Conservation (phyloP, 2,329 filamentous ascomycete species). For the Fusarium sp. region DNA sequence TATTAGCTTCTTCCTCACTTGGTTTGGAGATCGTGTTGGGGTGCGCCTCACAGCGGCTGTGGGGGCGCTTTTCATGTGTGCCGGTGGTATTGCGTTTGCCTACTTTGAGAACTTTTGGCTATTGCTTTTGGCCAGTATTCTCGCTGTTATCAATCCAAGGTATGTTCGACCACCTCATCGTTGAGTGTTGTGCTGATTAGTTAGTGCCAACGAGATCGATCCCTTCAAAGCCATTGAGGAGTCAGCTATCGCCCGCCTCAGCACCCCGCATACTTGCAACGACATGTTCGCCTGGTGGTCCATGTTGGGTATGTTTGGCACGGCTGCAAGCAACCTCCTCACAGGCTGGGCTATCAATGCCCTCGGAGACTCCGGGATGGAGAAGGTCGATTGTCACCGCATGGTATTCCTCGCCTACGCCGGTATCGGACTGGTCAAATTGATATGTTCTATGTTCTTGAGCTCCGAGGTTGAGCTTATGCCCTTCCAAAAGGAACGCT, state of each 20-base stretch:
- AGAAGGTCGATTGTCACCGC: conserved; percentile 28
- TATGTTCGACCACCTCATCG: not conserved
- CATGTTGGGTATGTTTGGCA: conserved; percentile 45
- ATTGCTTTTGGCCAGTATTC: conserved; percentile 34
- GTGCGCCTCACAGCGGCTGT: conserved; percentile 31
- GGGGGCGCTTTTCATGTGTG: conserved; percentile 37
- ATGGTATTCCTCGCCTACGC: conserved; percentile 39
- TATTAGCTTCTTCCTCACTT: conserved; percentile 43
- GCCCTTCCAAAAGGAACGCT: conserved; percentile 19
- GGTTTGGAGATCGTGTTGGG: conserved; percentile 37
- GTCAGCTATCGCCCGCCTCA: conserved; percentile 39
- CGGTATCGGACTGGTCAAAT: conserved; percentile 30
- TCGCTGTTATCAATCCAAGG: conserved; percentile 43
- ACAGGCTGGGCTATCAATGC: conserved; percentile 40
- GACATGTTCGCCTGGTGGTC: conserved; percentile 46
- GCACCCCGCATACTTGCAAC: conserved; percentile 39
- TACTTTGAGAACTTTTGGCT: conserved; percentile 42
- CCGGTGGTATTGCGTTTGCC: conserved; percentile 35
- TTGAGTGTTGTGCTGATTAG: not conserved
- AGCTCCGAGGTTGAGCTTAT: conserved; percentile 31
- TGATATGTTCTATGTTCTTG: conserved; percentile 31
- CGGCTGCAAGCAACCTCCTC: conserved; percentile 37
- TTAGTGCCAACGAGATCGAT: conserved; percentile 44
- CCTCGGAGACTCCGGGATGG: conserved; percentile 20
- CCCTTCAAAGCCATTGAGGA: conserved; percentile 46